These are phyloP conservation scores for Ogataea sp. DNA, from an alignment of 805 yeast species.

Conservation along the genomic window DNA sequence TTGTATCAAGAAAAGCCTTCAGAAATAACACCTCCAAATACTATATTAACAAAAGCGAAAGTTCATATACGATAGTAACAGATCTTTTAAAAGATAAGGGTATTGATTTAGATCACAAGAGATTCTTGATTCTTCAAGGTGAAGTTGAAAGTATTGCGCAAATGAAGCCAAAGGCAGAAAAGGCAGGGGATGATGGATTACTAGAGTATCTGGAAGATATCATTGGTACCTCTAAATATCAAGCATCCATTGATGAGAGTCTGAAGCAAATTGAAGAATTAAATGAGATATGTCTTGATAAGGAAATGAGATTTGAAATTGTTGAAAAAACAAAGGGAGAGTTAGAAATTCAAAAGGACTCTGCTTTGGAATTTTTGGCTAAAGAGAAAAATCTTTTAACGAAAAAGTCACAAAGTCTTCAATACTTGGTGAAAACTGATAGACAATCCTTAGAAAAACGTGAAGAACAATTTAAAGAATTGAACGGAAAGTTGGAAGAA, in stretches of 20 bases:
- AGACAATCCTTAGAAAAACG: slow-evolving; percentile 31
- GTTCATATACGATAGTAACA: slow-evolving; percentile 76
- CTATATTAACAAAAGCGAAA: slow-evolving; percentile 58
- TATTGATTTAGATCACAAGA: slow-evolving; percentile 87
- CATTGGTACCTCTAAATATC: slow-evolving; percentile 87
- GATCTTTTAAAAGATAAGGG: slow-evolving; percentile 68
- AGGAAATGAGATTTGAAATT: slow-evolving; percentile 68
- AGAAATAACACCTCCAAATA: slow-evolving; percentile 73
- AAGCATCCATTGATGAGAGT: slow-evolving; percentile 62
- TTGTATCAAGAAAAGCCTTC: slow-evolving; percentile 75
- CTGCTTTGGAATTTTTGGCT: slow-evolving; percentile 57
- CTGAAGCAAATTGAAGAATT: slow-evolving; percentile 56
- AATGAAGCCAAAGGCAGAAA: slow-evolving; percentile 96
- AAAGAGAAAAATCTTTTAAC: slow-evolving; percentile 54
- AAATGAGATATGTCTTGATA: slow-evolving; percentile 75
- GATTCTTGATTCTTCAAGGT: slow-evolving; percentile 93
- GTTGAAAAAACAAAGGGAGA: slow-evolving; percentile 68
- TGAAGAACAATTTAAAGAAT: slow-evolving; percentile 27
- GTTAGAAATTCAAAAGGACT: slow-evolving; percentile 53
- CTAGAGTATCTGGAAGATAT: slow-evolving; percentile 94
- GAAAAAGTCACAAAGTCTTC: slow-evolving; percentile 48
- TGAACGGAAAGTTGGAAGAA: slow-evolving; percentile 31
- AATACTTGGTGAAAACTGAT: slow-evolving; percentile 37
- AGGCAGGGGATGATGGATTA: slow-evolving; percentile 86
- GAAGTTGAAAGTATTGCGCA: slow-evolving; percentile 98